Evolutionary conservation across 2,329 filamentous ascomycete genomes (phyloP).

Genomic region (Alternaria consortialis): DNA sequence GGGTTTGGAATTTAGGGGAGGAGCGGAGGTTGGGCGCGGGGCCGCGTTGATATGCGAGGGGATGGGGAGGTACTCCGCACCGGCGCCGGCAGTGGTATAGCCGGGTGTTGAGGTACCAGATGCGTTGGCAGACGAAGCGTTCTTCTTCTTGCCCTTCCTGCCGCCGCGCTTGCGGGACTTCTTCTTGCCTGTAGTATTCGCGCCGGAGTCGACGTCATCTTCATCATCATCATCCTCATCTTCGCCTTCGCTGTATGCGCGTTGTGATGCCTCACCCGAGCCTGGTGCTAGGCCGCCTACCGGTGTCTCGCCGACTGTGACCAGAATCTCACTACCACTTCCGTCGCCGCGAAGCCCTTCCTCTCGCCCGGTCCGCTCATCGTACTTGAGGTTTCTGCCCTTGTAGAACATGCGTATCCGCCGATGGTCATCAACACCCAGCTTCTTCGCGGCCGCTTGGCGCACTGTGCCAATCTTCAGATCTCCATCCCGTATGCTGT

Average conservation of each 20-base stretch:
- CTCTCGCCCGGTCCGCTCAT: conserved; percentile 63
- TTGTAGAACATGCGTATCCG: conserved; percentile 77
- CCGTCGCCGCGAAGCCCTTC: conserved; percentile 68
- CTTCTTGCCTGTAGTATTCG: conserved; percentile 45
- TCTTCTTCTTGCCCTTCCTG: conserved; percentile 59
- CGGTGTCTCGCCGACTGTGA: conserved; percentile 64
- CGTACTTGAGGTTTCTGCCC: conserved; percentile 74
- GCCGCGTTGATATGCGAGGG: conserved; percentile 46
- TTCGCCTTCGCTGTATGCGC: conserved; percentile 43
- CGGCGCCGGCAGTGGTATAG: conserved; percentile 39
- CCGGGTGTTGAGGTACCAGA: conserved; percentile 55
- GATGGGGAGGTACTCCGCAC: conserved; percentile 51
- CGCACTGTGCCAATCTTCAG: conserved; percentile 72
- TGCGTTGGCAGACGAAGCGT: conserved; percentile 52
- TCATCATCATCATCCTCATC: conserved; percentile 54
- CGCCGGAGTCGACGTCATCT: conserved; percentile 39
- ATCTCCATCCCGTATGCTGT: conserved; percentile 77
- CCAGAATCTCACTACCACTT: conserved; percentile 67
- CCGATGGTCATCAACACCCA: conserved; percentile 66
- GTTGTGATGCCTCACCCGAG: conserved; percentile 44
- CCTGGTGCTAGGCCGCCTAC: conserved; percentile 52
- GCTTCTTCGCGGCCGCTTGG: conserved; percentile 71
- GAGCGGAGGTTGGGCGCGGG: conserved; percentile 45
- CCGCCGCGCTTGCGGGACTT: conserved; percentile 44
- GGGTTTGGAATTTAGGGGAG: conserved; percentile 41